Percentiles rank a stretch among this genome's conserved stretches.
These are phyloP conservation scores for Lotmaria passim DNA, from an alignment of 208 protist genomes.

Conservation along the genomic window DNA sequence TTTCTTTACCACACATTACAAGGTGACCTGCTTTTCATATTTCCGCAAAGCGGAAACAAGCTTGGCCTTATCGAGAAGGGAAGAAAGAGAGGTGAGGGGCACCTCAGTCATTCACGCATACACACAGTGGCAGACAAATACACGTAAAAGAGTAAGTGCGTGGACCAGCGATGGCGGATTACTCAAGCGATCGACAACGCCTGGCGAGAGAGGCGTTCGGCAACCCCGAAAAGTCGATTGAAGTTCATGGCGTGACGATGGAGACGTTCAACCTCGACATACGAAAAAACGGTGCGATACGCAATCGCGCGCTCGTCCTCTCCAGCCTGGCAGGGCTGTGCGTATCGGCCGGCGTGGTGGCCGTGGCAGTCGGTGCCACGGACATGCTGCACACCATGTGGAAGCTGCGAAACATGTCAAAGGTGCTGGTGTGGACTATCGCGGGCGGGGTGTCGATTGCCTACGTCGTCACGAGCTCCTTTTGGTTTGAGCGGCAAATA, in stretches of 20 bases:
- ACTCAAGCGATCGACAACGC: slow-evolving; percentile 41
- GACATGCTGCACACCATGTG: slow-evolving; percentile 12
- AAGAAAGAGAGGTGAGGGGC: no score
- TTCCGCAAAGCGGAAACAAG: no score
- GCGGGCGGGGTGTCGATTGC: slow-evolving; percentile 49
- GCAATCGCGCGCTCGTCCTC: slow-evolving; percentile 75
- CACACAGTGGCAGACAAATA: background rate
- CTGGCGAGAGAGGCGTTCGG: slow-evolving; percentile 71
- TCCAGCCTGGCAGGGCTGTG: slow-evolving; percentile 59
- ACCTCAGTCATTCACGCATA: background rate
- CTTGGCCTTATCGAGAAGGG: no score
- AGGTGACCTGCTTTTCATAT: no score
- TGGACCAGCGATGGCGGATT: slow-evolving; percentile 51
- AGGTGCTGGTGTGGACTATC: slow-evolving; percentile 44
- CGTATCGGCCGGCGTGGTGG: slow-evolving; percentile 50
- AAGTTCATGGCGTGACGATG: slow-evolving; percentile 70
- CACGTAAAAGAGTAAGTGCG: background rate
- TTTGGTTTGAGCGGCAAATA: slow-evolving; percentile 69
- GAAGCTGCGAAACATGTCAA: slow-evolving; percentile 23
- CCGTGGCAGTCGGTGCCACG: slow-evolving; percentile 20
- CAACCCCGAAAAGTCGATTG: slow-evolving; percentile 64
- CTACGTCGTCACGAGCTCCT: slow-evolving; percentile 53
- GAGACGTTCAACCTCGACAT: slow-evolving; percentile 89
- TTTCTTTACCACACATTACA: no score
- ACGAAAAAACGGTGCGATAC: slow-evolving; percentile 80